phyloP scores from a whole-genome alignment of 106 monocot species.

The Dioscorea zingiberensis region DNA sequence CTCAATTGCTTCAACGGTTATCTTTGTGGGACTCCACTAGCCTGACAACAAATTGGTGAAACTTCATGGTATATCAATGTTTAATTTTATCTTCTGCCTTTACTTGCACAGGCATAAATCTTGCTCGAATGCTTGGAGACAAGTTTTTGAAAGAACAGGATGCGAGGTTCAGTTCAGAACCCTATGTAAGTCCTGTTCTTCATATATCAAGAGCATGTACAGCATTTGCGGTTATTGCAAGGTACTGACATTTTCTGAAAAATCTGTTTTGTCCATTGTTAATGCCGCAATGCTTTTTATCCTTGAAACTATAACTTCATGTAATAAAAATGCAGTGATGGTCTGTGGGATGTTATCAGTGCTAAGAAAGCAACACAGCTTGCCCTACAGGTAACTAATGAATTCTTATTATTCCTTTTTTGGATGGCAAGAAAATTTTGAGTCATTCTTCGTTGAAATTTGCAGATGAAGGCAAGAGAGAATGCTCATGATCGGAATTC shows the following conservation, averaged over 20 bases:
- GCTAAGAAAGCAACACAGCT: conserved; percentile 59
- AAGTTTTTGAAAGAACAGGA: conserved; percentile 95
- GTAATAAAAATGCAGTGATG: conserved; percentile 59
- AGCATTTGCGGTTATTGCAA: conserved; percentile 77
- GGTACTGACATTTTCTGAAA: too few relatives aligned
- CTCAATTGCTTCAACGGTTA: neutral
- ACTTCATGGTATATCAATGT: too few relatives aligned
- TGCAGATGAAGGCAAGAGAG: conserved; percentile 43
- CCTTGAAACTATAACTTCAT: neutral
- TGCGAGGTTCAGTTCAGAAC: conserved; percentile 72
- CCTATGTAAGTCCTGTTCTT: conserved; percentile 70
- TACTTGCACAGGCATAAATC: conserved; percentile 57
- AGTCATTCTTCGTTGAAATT: neutral
- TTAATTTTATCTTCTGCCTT: neutral
- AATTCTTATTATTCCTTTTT: neutral
- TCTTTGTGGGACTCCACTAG: neutral
- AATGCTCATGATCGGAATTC: conserved; percentile 13
- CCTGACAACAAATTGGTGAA: neutral
- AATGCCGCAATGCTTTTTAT: neutral
- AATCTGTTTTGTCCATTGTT: neutral
- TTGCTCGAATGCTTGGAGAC: conserved; percentile 90
- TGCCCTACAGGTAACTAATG: conserved; percentile 39
- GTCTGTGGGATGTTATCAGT: conserved; percentile 93
- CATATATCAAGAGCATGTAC: conserved; percentile 40
- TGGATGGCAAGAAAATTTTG: neutral